Evolutionary conservation across 441 rosid species (phyloP).

Genomic region (Sinapis alba): DNA sequence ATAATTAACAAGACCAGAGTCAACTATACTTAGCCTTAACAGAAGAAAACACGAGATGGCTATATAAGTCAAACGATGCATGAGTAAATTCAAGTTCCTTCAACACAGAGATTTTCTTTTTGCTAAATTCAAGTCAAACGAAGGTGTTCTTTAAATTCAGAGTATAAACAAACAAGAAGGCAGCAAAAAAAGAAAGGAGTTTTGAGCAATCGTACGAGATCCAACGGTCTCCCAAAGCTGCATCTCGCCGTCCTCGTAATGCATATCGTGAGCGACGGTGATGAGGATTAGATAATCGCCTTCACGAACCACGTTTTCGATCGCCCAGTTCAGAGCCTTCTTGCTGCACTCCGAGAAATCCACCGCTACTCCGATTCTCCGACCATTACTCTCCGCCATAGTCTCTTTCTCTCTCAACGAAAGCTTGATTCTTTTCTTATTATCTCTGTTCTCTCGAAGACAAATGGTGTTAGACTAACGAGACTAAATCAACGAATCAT

Average conservation of each 20-base stretch:
- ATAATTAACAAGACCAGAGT: slow-evolving; percentile 1
- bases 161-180: background rate
- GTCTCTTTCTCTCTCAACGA: background rate
- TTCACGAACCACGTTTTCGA: slow-evolving; percentile 68
- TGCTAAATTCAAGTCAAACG: too few relatives aligned
- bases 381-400: slow-evolving; percentile 52
- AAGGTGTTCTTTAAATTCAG: background rate
- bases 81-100: background rate
- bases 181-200: background rate
- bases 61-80: slow-evolving; percentile 2
- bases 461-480: slow-evolving; percentile 4
- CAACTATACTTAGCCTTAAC: background rate
- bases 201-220: slow-evolving; percentile 55
- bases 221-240: slow-evolving; percentile 93
- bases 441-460: background rate
- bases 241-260: slow-evolving; percentile 79
- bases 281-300: slow-evolving; percentile 85
- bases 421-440: background rate
- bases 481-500: background rate
- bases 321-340: slow-evolving; percentile 84
- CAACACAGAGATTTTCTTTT: background rate
- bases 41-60: too few relatives aligned
- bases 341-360: slow-evolving; percentile 88
- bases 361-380: slow-evolving; percentile 88
- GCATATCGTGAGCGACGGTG: slow-evolving; percentile 52